Base-by-base conservation (phyloP, 495 filamentous ascomycete species). In the Penicillium samsonianum region DNA sequence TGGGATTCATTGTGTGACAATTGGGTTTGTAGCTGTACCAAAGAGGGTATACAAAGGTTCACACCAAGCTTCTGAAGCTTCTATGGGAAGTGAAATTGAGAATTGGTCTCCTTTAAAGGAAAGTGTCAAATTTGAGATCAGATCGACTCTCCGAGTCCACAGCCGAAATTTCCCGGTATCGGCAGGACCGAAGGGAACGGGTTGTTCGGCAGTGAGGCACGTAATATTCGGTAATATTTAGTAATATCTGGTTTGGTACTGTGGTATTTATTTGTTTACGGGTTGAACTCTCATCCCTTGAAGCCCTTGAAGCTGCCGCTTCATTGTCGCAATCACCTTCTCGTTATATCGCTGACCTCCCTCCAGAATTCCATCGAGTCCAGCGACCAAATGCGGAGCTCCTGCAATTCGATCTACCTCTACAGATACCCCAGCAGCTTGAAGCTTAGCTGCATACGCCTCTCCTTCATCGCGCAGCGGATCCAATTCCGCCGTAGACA, bases 401-500 rank as follows among this genome's bases (percentile, higher is more conserved):
- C 71, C 76, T 16, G 58, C 20, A 33, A 67, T 67, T 17, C 66
- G 69, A 17, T 72, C 51, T 48, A 72, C 11, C 14, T 73, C 67
- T 14, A 76, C 70, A 19, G 63, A 53, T 47, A 70, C 70, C 1
- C 75, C 78, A 2, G 74, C 69, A 19, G 65, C 67, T 44, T 69
- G 59, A 52, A 83, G 57, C 38, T 74, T 73, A 17, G 65, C 57
- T 3, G 73, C 80, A 67, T 79, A 81, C 14, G 58, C 58, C 54
- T 77, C 71, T 5, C 76, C 76, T 58, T 82, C 77, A 52, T 79
- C 71, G 28, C 78, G 65, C 22, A 81, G 63, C 43, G 74, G 74
- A 51, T 82, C 78, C 35, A 75, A 67, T 55, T 80, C 77, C 14
- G 74, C 71, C 10, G 69, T 71, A 44, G 77, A 69, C 9, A 81